A percentile compares a stretch with the other conserved stretches of the same genome.
Evolutionary conservation across 371 early-diverging fungal species (phyloP).

Genomic region (Sporodiniella umbellata): DNA sequence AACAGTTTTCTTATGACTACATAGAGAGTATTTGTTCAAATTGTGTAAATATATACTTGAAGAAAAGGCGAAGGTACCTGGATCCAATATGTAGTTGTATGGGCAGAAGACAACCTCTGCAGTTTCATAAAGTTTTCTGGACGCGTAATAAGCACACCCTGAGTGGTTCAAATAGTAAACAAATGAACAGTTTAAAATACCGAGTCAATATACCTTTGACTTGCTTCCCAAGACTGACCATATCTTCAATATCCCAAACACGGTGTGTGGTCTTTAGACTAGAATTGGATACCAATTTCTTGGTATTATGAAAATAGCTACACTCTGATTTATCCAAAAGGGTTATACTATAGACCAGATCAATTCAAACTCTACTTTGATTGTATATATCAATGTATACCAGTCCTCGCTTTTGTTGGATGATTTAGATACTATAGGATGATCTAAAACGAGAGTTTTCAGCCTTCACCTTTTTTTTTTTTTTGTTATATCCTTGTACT

Average conservation of each 20-base stretch:
- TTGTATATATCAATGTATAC: constrained; percentile 14
- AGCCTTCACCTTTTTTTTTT: no score
- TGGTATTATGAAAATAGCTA: constrained; percentile 8
- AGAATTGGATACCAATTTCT: constrained; percentile 11
- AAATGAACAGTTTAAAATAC: no score
- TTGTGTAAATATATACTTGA: no score
- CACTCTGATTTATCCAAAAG: constrained; percentile 37
- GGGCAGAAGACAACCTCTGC: constrained; percentile 90
- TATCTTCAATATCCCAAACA: constrained; percentile 78
- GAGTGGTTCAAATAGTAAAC: no score
- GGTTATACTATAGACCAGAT: background rate
- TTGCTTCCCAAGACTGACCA: constrained; percentile 47
- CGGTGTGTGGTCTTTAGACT: constrained; percentile 2
- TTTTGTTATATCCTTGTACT: no score
- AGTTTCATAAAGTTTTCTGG: constrained; percentile 50
- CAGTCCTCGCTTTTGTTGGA: constrained; percentile 48
- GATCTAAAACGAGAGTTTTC: no score
- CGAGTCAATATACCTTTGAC: constrained; percentile 1
- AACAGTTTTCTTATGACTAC: constrained; percentile 55
- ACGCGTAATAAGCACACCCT: constrained; percentile 84
- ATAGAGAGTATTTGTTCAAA: background rate
- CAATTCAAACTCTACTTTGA: no score
- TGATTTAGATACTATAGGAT: constrained; percentile 33
- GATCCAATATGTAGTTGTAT: constrained; percentile 92
- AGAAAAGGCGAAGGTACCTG: no score